Evolutionary conservation across 108 stramenopile species (phyloP), one percentile per base, ranked within the genome.

Genomic region (Cylindrotheca closterium): DNA sequence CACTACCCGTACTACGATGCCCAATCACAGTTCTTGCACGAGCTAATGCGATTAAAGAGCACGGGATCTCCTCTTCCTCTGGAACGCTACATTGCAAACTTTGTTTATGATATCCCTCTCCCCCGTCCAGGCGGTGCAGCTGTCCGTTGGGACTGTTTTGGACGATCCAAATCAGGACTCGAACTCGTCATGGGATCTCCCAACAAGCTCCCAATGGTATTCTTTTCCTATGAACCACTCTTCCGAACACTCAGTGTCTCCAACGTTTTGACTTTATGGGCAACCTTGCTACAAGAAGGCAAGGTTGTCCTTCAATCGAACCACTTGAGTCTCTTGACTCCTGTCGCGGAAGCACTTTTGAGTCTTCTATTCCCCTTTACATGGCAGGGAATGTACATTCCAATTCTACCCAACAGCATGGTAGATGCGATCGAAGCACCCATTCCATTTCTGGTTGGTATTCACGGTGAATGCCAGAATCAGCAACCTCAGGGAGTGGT

Each of bases 31-130:
- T 90, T 85, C n/a, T 64, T 96, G 63, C 60, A 65, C 56, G 83
- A 88, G 79, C 37, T 93, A 23, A 91, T 92, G 65, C 79, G 79
- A 8, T 81, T 94, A 28, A 67, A 75, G 30, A 63, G 73, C 55
- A 67, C 92, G 23, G 64, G 58, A 31, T 73, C 71, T 1, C 91
- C 92, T 7, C 66, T 93, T 19, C 96, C 96, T 17, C 64, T 96
- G 19, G 96, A 96, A 78, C 79, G 96, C 1, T 91, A 87, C 59
- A 79, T 96, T 64, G 81, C 83, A 32, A 93, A 94, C 63, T 91
- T 96, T 69, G 70, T 87, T 7, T 53, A 73, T 24, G 93, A 96
- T 57, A 59, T 92, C 27, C 93, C 96, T 18, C 72, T 96, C 15
- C 96, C 96, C 3, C 88, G 89, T 2, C 81, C 63, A 10, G 86